These are phyloP conservation scores for Cryptococcus hybrid DNA, from an alignment of 1,284 basidiomycete genomes.

Conservation along the genomic window DNA sequence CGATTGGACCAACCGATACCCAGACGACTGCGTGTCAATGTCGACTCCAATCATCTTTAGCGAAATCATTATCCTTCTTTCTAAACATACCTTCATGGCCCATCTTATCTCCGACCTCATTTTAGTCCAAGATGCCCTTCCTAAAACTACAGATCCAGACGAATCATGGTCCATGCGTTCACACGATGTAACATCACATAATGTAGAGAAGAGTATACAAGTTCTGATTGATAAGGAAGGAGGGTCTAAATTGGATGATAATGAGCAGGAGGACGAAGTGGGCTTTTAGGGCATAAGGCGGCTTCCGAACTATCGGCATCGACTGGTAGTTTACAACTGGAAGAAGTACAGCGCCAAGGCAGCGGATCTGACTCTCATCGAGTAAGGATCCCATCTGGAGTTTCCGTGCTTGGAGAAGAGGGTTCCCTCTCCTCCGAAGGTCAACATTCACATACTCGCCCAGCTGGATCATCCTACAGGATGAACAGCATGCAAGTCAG, in stretches of 20 bases:
- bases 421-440: background rate
- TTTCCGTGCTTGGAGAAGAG: background rate
- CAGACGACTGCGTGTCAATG: conserved; percentile 39
- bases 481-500: background rate
- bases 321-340: conserved; percentile 13
- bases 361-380: background rate
- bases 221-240: conserved; percentile 25
- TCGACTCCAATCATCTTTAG: conserved; percentile 28
- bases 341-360: background rate
- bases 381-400: background rate
- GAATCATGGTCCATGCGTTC: conserved; percentile 34
- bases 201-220: conserved; percentile 16
- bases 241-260: conserved; percentile 1
- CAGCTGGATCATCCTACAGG: background rate
- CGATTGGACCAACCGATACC: conserved; percentile 44
- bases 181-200: conserved; percentile 5
- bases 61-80: conserved; percentile 31
- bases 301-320: conserved; percentile 10
- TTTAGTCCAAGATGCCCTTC: conserved; percentile 25
- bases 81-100: conserved; percentile 41
- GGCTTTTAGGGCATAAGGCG: background rate
- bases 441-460: background rate
- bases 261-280: background rate
- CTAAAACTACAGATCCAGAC: conserved; percentile 33
- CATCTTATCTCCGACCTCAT: conserved; percentile 43